A percentile compares a stretch with the other conserved stretches of the same genome.
phyloP scores from a whole-genome alignment of 768 basidiomycete genomes.

The Mycena olivaceomarginata region DNA sequence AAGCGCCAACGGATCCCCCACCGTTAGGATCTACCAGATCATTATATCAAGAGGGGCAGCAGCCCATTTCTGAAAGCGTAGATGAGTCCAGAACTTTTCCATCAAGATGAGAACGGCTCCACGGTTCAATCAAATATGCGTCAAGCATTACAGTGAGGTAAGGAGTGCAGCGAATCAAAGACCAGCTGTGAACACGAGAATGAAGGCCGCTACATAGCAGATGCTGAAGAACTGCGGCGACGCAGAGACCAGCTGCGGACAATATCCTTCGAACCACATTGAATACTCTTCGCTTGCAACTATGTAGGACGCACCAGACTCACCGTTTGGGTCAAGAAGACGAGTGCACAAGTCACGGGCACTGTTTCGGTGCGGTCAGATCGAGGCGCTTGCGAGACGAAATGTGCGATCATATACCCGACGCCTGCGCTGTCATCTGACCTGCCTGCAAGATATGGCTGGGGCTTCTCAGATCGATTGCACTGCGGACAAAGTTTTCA shows the following conservation, averaged over 20 bases:
- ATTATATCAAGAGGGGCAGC: too few relatives aligned
- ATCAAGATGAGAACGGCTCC: too few relatives aligned
- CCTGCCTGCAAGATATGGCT: neutral
- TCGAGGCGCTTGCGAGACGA: neutral
- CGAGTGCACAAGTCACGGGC: neutral
- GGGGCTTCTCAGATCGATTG: neutral
- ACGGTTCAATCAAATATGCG: neutral
- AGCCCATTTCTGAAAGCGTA: too few relatives aligned
- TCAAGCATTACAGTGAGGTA: neutral
- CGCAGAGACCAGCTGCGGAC: slow-evolving; percentile 14
- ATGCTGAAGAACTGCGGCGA: neutral
- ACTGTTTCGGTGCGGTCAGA: neutral
- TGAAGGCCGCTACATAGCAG: neutral
- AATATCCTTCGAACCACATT: slow-evolving; percentile 1
- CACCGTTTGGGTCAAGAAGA: slow-evolving; percentile 14
- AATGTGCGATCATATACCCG: neutral
- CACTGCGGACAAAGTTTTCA: neutral
- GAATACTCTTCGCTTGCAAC: neutral
- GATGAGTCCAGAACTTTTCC: too few relatives aligned
- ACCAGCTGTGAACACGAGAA: neutral
- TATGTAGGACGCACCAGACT: neutral
- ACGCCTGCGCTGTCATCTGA: slow-evolving; percentile 6
- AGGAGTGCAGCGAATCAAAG: neutral
- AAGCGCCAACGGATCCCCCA: too few relatives aligned
- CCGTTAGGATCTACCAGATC: too few relatives aligned